Evolutionary conservation across 164 flowering plant species (phyloP).

Genomic region (Dillenia suffruticosa): DNA sequence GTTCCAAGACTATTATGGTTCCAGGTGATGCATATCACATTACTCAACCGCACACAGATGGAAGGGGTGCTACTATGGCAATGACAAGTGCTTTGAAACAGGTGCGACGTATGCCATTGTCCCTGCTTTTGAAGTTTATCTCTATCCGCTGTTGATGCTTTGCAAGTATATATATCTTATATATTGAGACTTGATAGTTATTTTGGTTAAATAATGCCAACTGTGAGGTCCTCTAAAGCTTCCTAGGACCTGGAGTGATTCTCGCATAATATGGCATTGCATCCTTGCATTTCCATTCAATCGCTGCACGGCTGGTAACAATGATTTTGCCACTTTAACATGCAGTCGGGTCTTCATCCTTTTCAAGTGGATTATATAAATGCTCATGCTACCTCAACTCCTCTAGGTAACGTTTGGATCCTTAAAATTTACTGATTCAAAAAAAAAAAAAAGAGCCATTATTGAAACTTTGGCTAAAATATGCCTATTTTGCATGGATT

Average conservation of each 20-base stretch:
- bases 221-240: too few relatives aligned
- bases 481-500: not conserved
- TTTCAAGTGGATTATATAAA: slow-evolving; percentile 81
- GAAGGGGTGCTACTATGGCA: slow-evolving; percentile 90
- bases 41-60: slow-evolving; percentile 85
- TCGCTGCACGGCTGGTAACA: too few relatives aligned
- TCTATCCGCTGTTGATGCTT: too few relatives aligned
- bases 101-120: slow-evolving; percentile 25
- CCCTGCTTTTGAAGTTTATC: too few relatives aligned
- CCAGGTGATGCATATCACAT: slow-evolving; percentile 96
- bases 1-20: not conserved
- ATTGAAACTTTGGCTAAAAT: not conserved
- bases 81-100: slow-evolving; percentile 83
- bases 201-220: too few relatives aligned
- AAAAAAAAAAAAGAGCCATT: not conserved
- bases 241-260: not conserved
- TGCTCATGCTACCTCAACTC: slow-evolving; percentile 98
- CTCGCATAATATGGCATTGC: not conserved
- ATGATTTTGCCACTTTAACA: slow-evolving; percentile 3
- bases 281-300: too few relatives aligned
- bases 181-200: too few relatives aligned
- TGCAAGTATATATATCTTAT: too few relatives aligned
- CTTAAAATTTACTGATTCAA: not conserved
- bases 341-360: slow-evolving; percentile 82
- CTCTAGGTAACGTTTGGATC: slow-evolving; percentile 49